Percentiles rank a stretch among this genome's conserved stretches.
phyloP scores from a whole-genome alignment of 2,329 filamentous ascomycete genomes.

The Thyridium curvatum region DNA sequence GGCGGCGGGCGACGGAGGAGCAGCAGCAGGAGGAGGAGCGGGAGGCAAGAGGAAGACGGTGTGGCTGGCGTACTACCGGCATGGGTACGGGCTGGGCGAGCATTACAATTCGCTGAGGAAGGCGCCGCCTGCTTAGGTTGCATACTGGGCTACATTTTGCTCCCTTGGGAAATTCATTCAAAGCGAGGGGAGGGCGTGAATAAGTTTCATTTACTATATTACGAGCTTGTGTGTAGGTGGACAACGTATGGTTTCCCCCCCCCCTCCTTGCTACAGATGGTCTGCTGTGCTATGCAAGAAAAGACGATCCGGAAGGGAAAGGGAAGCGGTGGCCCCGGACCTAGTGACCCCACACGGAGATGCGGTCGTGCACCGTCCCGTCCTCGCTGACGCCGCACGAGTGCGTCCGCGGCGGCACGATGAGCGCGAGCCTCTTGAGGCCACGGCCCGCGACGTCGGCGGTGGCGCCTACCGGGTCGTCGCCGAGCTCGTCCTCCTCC shows the following conservation, averaged over 20 bases:
- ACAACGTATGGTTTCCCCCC: no score
- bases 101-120: conserved; percentile 88
- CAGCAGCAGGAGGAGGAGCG: conserved; percentile 23
- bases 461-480: no score
- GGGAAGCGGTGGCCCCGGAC: no score
- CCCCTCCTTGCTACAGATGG: no score
- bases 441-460: conserved; percentile 26
- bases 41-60: conserved; percentile 51
- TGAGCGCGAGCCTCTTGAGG: conserved; percentile 38
- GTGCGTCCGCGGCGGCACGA: conserved; percentile 46
- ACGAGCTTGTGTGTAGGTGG: no score
- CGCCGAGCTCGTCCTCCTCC: conserved; percentile 27
- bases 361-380: conserved; percentile 42
- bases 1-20: conserved; percentile 21
- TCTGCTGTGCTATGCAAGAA: no score
- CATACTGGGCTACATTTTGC: no score
- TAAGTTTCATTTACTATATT: no score
- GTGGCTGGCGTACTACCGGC: conserved; percentile 93
- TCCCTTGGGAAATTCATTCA: no score
- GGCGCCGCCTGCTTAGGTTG: conserved; percentile 1
- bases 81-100: conserved; percentile 90
- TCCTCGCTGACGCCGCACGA: conserved; percentile 35
- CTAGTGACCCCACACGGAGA: conserved; percentile 44
- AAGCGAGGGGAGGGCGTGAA: no score
- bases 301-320: no score